These are phyloP conservation scores for Candida piceae DNA, from an alignment of 805 yeast genomes.

Conservation along the genomic window DNA sequence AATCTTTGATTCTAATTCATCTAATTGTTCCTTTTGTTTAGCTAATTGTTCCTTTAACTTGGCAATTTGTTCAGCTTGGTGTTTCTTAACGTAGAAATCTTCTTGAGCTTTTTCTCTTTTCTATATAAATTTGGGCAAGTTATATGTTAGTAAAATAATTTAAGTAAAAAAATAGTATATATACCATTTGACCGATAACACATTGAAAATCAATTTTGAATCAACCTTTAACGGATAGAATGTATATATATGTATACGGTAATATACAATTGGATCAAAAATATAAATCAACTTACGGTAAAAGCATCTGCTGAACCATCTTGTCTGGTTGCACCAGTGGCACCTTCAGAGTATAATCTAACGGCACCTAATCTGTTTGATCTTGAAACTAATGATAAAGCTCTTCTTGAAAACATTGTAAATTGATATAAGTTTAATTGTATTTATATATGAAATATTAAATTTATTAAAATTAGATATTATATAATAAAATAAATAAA, in stretches of 20 bases:
- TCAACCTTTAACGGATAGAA: too few relatives aligned
- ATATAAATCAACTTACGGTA: slow-evolving; percentile 35
- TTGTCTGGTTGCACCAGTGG: slow-evolving; percentile 56
- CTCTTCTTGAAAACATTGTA: slow-evolving; percentile 36
- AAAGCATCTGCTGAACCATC: slow-evolving; percentile 55
- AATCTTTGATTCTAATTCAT: slow-evolving; percentile 44
- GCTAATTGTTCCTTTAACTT: slow-evolving; percentile 70
- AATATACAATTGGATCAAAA: not conserved
- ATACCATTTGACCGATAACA: too few relatives aligned
- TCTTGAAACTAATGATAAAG: slow-evolving; percentile 29
- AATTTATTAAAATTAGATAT: too few relatives aligned
- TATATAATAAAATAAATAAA: too few relatives aligned
- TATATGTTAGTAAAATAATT: slow-evolving; percentile 1
- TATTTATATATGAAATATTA: too few relatives aligned
- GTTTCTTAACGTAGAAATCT: slow-evolving; percentile 78
- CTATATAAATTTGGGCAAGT: slow-evolving; percentile 28
- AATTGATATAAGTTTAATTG: too few relatives aligned
- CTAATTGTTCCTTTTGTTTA: slow-evolving; percentile 61
- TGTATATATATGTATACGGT: too few relatives aligned
- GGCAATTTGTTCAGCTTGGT: slow-evolving; percentile 83
- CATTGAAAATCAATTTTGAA: too few relatives aligned
- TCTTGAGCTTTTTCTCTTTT: slow-evolving; percentile 94
- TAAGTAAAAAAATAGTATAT: slow-evolving; percentile 15
- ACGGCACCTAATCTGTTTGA: slow-evolving; percentile 23
- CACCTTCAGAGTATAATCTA: slow-evolving; percentile 49